These are phyloP conservation scores for Cylindrodendrum hubeiense DNA, from an alignment of 2,329 filamentous ascomycete genomes.

Conservation along the genomic window DNA sequence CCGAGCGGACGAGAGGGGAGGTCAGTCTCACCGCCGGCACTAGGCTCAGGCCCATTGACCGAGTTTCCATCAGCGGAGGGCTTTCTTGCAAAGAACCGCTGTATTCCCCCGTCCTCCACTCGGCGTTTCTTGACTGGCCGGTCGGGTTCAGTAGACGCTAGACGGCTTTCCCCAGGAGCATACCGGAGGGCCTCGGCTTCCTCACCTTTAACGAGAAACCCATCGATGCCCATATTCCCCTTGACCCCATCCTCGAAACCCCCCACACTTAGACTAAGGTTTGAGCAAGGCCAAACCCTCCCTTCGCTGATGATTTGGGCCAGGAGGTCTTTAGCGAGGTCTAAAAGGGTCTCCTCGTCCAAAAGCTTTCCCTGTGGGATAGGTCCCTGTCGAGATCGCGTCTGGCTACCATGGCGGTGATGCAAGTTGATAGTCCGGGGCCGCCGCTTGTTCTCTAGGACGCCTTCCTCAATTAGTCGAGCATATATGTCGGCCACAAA, in stretches of 20 bases:
- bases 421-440: conserved; percentile 90
- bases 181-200: conserved; percentile 62
- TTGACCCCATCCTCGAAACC: conserved; percentile 90
- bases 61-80: conserved; percentile 46
- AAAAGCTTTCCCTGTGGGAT: conserved; percentile 83
- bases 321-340: conserved; percentile 81
- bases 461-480: conserved; percentile 89
- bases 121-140: conserved; percentile 48
- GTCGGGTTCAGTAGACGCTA: conserved; percentile 36
- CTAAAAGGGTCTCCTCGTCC: conserved; percentile 79
- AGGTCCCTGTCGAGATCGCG: conserved; percentile 78
- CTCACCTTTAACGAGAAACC: conserved; percentile 84
- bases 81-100: conserved; percentile 67
- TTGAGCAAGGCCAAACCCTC: conserved; percentile 89
- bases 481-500: conserved; percentile 93
- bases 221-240: conserved; percentile 87
- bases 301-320: conserved; percentile 84
- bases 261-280: conserved; percentile 88
- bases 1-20: conserved; percentile 22
- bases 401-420: conserved; percentile 80
- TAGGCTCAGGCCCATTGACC: conserved; percentile 35
- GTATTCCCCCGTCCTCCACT: conserved; percentile 63
- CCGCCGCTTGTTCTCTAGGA: conserved; percentile 86
- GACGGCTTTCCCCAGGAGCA: conserved; percentile 35
- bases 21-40: conserved; percentile 33